Base-by-base conservation (phyloP, 1,284 basidiomycete genomes). In the Porphyrellus sp. region DNA sequence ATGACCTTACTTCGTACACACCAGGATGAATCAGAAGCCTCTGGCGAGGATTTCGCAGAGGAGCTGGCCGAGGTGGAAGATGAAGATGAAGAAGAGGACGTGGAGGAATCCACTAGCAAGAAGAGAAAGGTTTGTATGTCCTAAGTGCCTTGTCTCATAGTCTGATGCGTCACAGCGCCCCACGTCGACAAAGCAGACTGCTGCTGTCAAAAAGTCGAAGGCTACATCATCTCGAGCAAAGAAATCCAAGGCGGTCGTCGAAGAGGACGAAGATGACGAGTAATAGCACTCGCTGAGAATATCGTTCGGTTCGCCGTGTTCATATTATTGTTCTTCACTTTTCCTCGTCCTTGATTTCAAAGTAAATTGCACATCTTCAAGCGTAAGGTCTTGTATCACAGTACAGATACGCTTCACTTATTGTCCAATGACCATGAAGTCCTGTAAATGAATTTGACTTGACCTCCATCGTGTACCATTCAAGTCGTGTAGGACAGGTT, bases 221-320 rank as follows among this genome's bases (percentile, higher is more conserved):
- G 50, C 60, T 20, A 24, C 60, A 38, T 50, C 65, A 42, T 59
- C 68, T 25, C 61, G 68, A 37, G 48, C 45, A 25, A 68, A 69
- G 62, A 71, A 68, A 57, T 54, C 65, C 24, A 71, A 68, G 51
- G 63, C 30, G 18, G 55, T 59, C 16, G 48, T 59, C 8, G 67
- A 62, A 49, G 66, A 70, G 35, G 64, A 70, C 34, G 66, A 70
- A 42, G 69, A 69, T 34, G 63, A 67, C 2, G 67, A 67, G 49
- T 66, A 53, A 56, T 51, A 51, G 42, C 24, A 13, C 20, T 24
- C n/a, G 25, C 35, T 20, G 33, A 11, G 18, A 13, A 31, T 31
- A 21, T 48, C 31, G 30, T 16, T n/a, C n/a, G n/a, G 18, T 49
- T 33, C 20, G n/a, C 30, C 15, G 5, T 59, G 30, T 56, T 43